phyloP scores from a whole-genome alignment of 805 yeast species.

The Saturnispora ahearnii region DNA sequence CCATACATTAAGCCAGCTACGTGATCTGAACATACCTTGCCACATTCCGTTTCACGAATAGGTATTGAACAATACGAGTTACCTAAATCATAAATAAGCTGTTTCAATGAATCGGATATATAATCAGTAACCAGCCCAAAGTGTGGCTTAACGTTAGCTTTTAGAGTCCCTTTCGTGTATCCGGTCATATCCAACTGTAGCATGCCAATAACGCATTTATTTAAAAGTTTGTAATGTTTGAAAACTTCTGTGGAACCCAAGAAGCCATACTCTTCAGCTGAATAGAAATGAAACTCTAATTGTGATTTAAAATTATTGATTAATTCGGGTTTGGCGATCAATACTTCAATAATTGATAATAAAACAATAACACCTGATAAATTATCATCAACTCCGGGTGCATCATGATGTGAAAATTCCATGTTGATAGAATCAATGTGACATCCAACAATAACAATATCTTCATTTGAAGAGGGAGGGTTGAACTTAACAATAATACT shows the following conservation, averaged over 20 bases:
- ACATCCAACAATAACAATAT: slow-evolving; percentile 68
- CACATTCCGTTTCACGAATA: slow-evolving; percentile 69
- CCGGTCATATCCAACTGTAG: slow-evolving; percentile 96
- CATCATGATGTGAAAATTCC: slow-evolving; percentile 40
- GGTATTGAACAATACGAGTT: slow-evolving; percentile 57
- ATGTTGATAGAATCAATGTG: slow-evolving; percentile 83
- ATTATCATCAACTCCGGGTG: slow-evolving; percentile 96
- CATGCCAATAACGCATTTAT: slow-evolving; percentile 62
- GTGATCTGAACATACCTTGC: slow-evolving; percentile 92
- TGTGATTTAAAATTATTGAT: slow-evolving; percentile 39
- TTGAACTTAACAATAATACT: slow-evolving; percentile 58
- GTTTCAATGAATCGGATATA: slow-evolving; percentile 45
- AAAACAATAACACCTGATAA: slow-evolving; percentile 81
- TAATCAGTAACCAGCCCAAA: slow-evolving; percentile 78
- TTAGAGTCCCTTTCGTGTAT: slow-evolving; percentile 43
- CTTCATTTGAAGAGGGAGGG: slow-evolving; percentile 23
- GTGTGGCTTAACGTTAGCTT: slow-evolving; percentile 46
- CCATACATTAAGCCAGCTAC: slow-evolving; percentile 79
- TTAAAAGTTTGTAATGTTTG: slow-evolving; percentile 37
- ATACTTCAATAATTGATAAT: slow-evolving; percentile 43
- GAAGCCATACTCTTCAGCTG: slow-evolving; percentile 92
- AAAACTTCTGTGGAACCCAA: slow-evolving; percentile 80
- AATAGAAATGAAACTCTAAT: slow-evolving; percentile 86
- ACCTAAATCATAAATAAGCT: slow-evolving; percentile 54
- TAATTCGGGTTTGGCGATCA: slow-evolving; percentile 16